Percentiles rank a stretch among this genome's conserved stretches.
phyloP scores from a whole-genome alignment of 352 stramenopile species.

The Globisporangium uncinulatum region DNA sequence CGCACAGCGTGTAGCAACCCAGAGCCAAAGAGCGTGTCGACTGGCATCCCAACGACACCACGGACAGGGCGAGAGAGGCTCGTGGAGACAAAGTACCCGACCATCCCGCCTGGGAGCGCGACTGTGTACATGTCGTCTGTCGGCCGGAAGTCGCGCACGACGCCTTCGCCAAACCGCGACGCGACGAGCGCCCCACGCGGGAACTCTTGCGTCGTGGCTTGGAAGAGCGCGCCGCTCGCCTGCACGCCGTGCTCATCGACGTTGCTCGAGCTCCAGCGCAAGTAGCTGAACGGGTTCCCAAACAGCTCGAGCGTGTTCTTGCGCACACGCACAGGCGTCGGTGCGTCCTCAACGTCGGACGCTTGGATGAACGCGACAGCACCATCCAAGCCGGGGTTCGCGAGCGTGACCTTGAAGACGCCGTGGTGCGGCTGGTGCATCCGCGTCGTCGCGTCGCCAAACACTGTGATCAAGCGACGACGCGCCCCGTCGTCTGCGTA shows the following conservation, averaged over 20 bases:
- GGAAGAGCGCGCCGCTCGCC: conserved; percentile 13
- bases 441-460: conserved; percentile 40
- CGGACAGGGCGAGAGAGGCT: conserved; percentile 33
- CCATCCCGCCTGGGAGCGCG: conserved; percentile 27
- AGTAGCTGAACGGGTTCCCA: conserved; percentile 65
- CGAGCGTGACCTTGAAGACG: conserved; percentile 36
- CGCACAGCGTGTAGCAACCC: conserved; percentile 57
- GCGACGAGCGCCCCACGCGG: conserved; percentile 39
- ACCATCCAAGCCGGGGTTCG: conserved; percentile 36
- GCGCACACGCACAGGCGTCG: conserved; percentile 17
- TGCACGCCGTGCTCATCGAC: conserved; percentile 7
- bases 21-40: conserved; percentile 65
- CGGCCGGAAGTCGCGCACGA: conserved; percentile 37
- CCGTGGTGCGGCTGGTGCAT: conserved; percentile 51
- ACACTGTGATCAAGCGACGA: conserved; percentile 48
- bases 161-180: conserved; percentile 65
- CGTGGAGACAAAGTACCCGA: conserved; percentile 41
- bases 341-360: conserved; percentile 27
- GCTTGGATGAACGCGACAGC: conserved; percentile 51
- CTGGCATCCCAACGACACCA: conserved; percentile 48
- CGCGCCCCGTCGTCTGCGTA: conserved; percentile 41
- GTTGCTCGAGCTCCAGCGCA: conserved; percentile 33
- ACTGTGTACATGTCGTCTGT: conserved; percentile 56
- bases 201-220: conserved; percentile 17
- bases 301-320: conserved; percentile 72